Percentiles rank a stretch among this genome's conserved stretches.
Evolutionary conservation across 495 filamentous ascomycete species (phyloP).

Genomic region (Aspergillus bridgeri): DNA sequence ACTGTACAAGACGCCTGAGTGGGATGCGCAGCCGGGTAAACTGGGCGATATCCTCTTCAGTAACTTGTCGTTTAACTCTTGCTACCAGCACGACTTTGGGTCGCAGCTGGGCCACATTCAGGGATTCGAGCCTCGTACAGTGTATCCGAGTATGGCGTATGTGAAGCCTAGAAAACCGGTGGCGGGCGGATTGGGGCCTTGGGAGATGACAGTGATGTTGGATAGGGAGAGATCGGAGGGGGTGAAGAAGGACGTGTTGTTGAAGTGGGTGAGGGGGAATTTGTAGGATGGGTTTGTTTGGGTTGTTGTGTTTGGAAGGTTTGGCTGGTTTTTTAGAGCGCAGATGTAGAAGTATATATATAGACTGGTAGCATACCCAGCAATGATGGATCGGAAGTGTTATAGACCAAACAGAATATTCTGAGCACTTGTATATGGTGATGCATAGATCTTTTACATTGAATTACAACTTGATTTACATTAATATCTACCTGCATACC

Average conservation of each 20-base stretch:
- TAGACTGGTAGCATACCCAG: too few relatives aligned
- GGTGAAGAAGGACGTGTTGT: background rate
- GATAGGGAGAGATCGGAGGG: background rate
- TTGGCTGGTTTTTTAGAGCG: too few relatives aligned
- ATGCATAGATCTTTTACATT: too few relatives aligned
- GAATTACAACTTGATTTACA: too few relatives aligned
- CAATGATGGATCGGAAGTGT: too few relatives aligned
- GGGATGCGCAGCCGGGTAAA: background rate
- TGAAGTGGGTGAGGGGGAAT: background rate
- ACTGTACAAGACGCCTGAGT: background rate
- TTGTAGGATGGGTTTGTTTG: background rate
- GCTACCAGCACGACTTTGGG: background rate
- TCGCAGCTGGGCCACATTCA: background rate
- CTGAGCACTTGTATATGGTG: too few relatives aligned
- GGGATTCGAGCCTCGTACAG: background rate
- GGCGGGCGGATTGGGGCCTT: background rate
- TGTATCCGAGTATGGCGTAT: background rate
- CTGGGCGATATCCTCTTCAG: background rate
- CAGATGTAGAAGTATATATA: too few relatives aligned
- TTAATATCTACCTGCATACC: too few relatives aligned
- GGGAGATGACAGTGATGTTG: background rate
- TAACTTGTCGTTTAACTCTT: background rate
- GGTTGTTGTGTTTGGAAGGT: too few relatives aligned
- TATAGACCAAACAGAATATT: too few relatives aligned
- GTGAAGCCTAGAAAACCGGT: background rate